A percentile compares a stretch with the other conserved stretches of the same genome.
Conservation (phyloP, 345 rosid species). For the Dipteronia sinensis region DNA sequence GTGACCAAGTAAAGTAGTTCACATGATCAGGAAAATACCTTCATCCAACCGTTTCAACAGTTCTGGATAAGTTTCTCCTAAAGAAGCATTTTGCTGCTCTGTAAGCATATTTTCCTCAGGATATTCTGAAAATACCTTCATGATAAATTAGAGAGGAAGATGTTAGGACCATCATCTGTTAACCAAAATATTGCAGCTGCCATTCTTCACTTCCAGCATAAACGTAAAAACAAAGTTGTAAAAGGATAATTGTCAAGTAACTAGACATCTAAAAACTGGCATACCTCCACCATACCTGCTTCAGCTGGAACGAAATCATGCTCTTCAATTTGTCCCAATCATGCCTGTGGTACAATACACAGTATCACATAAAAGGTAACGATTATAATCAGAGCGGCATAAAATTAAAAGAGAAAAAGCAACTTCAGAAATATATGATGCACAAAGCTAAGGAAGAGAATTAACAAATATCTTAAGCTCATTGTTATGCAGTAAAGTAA, state of each 20-base stretch:
- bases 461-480: neutral
- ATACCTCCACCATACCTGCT: slow-evolving; percentile 96
- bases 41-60: slow-evolving; percentile 68
- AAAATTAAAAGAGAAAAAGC: neutral
- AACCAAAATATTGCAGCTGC: slow-evolving; percentile 7
- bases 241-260: slow-evolving; percentile 6
- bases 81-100: slow-evolving; percentile 63
- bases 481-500: neutral
- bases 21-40: slow-evolving; percentile 48
- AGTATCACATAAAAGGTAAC: neutral
- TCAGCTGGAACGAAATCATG: slow-evolving; percentile 76
- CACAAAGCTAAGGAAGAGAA: neutral
- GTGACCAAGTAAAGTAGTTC: slow-evolving; percentile 13
- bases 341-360: slow-evolving; percentile 47
- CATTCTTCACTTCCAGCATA: slow-evolving; percentile 9
- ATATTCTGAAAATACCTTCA: slow-evolving; percentile 81
- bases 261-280: slow-evolving; percentile 34
- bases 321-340: slow-evolving; percentile 85
- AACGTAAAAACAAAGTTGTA: neutral
- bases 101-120: slow-evolving; percentile 69
- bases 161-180: slow-evolving; percentile 14
- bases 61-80: slow-evolving; percentile 67
- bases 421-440: neutral
- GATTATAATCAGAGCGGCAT: neutral
- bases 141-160: slow-evolving; percentile 26